Evolutionary conservation across 208 protist genomes (phyloP).

Genomic region (Leishmania guyanensis): DNA sequence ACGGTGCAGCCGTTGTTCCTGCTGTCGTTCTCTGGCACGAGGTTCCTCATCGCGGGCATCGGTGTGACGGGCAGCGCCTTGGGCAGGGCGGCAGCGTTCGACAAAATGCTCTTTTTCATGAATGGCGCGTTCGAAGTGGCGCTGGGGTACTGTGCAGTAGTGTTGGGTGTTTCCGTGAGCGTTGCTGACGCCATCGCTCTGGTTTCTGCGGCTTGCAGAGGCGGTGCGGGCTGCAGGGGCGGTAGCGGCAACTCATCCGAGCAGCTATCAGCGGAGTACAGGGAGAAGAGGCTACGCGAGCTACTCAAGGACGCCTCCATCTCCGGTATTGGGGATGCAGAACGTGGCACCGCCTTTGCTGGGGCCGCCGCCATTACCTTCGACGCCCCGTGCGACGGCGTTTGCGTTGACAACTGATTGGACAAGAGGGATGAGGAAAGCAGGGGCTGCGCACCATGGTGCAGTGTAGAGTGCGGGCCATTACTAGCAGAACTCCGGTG

Average conservation of each 20-base stretch:
- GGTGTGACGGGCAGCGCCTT: not conserved
- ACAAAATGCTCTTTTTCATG: not conserved
- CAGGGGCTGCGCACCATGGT: not conserved
- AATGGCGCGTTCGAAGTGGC: not conserved
- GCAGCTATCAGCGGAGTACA: slow-evolving; percentile 29
- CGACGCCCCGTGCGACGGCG: not conserved
- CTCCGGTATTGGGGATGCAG: not conserved
- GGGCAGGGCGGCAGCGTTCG: not conserved
- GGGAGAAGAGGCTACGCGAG: slow-evolving; percentile 28
- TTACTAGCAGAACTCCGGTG: not conserved
- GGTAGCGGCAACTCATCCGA: slow-evolving; percentile 10
- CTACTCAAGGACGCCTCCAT: not conserved
- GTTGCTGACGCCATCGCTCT: not conserved
- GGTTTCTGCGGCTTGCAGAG: not conserved
- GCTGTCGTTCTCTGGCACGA: not conserved
- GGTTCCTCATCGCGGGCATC: not conserved
- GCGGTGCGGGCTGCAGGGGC: not conserved
- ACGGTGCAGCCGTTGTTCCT: not conserved
- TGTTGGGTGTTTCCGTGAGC: not conserved
- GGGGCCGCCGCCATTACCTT: not conserved
- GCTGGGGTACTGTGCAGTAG: not conserved
- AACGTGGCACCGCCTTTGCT: too few species aligned
- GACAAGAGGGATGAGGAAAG: not conserved
- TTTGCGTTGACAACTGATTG: not conserved
- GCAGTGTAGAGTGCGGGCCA: not conserved